Evolutionary conservation across 371 early-diverging fungal genomes (phyloP).

Genomic region (Haplosporangium sp.): DNA sequence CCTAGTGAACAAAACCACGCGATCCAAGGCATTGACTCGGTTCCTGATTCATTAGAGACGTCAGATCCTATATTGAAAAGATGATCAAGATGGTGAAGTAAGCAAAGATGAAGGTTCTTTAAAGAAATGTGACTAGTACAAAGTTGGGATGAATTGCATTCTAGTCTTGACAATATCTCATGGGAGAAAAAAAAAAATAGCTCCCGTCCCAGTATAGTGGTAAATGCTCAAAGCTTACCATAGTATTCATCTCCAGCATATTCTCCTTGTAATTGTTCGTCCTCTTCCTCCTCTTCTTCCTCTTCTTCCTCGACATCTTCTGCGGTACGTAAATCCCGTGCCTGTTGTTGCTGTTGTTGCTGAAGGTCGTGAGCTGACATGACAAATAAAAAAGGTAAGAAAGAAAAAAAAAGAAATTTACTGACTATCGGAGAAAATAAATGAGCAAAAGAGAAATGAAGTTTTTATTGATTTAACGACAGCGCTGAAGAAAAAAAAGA

Average conservation of each 20-base stretch:
- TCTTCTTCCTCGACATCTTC: conserved; percentile 36
- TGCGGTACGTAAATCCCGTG: conserved; percentile 23
- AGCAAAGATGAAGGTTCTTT: too few relatives aligned
- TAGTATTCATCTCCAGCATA: conserved; percentile 50
- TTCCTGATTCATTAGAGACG: conserved; percentile 46
- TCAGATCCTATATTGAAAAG: conserved; percentile 31
- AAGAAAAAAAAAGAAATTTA: too few relatives aligned
- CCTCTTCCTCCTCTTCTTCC: conserved; percentile 49
- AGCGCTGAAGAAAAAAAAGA: too few relatives aligned
- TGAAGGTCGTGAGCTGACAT: conserved; percentile 48
- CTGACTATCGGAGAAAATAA: too few relatives aligned
- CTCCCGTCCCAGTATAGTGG: too few relatives aligned
- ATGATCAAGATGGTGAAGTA: not conserved
- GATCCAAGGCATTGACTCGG: conserved; percentile 77
- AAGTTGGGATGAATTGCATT: not conserved
- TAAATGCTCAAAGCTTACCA: conserved; percentile 15
- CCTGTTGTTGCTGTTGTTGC: conserved; percentile 44
- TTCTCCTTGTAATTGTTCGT: conserved; percentile 42
- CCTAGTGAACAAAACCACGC: conserved; percentile 89
- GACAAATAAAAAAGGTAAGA: not conserved
- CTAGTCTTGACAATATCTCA: not conserved
- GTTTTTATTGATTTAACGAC: too few relatives aligned
- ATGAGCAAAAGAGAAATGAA: too few relatives aligned
- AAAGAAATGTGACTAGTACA: not conserved
- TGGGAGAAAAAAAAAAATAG: not conserved